Base-by-base conservation (phyloP, 2,329 filamentous ascomycete genomes). In the Hymenoscyphus scutula region DNA sequence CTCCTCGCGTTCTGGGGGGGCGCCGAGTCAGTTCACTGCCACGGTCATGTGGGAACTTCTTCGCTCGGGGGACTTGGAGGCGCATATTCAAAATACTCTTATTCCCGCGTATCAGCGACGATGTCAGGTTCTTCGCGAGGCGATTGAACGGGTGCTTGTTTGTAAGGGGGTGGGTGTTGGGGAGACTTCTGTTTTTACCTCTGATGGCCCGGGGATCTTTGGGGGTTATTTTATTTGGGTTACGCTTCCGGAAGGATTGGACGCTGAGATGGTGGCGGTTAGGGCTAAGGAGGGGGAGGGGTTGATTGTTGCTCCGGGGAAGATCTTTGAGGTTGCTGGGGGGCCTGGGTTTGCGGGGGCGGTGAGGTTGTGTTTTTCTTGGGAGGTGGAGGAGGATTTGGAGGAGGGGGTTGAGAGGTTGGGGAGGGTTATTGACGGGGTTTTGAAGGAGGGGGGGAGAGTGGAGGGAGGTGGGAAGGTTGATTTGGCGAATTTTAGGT, bases 181-280 rank as follows among this genome's bases (percentile, higher is more conserved):
- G 30, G 74, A 77, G 68, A 59, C 45, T 41, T 11, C 3, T 19
- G 8, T 34, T 45, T 5, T 51, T 13, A 75, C 69, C 63, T 79
- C 41, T 7, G 17, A 15, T 76, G 82, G 61, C 70, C 74, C 61
- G 75, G 78, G 37, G 73, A 74, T 88, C 2, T 89, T 88, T 32
- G 92, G 92, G 0, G 92, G 92, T 0, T 97, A 94, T 74, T 97
- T 96, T 74, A 79, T 96, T 56, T 97, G 92, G 92, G 75, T 96
- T 29, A 81, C 80, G 1, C 75, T 96, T 4, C 87, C 88, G 0
- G 65, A 74, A 1, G 74, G 65, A 61, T 53, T 78, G 2, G 76
- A 89, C 60, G 78, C 81, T 8, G 85, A 82, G 38, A 77, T 76
- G 34, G 79, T 81, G 7, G 78, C 92, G 34, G 84, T 84, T 6